Percentiles rank a stretch among this genome's conserved stretches.
Evolutionary conservation across 2,329 filamentous ascomycete genomes (phyloP).

Genomic region (Grosmannia clavigera): DNA sequence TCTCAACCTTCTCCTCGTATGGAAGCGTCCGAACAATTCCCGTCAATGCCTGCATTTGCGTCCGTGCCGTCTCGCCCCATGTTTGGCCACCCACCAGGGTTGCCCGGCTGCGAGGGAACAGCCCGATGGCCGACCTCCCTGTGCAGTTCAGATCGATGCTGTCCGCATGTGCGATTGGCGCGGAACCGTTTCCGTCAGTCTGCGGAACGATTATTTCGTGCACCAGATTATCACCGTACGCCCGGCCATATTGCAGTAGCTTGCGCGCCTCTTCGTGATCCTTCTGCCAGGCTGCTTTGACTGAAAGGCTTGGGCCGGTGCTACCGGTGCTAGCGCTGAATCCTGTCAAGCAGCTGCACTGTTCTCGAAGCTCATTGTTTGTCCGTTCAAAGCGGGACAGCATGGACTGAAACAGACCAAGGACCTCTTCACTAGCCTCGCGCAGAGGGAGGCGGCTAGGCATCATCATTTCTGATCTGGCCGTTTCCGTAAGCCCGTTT

Average conservation of each 20-base stretch:
- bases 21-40: conserved; percentile 9
- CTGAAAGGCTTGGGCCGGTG: not conserved
- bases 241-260: conserved; percentile 11
- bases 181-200: too few species aligned
- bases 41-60: conserved; percentile 10
- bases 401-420: conserved; percentile 4
- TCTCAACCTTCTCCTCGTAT: not conserved
- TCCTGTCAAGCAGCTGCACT: not conserved
- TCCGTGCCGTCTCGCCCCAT: conserved; percentile 11
- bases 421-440: conserved; percentile 6
- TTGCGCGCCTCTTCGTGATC: conserved; percentile 10
- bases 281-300: conserved; percentile 7
- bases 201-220: conserved; percentile 10
- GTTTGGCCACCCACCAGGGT: conserved; percentile 5
- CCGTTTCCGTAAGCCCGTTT: not conserved
- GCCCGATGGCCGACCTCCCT: conserved; percentile 8
- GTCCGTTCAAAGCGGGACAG: conserved; percentile 8
- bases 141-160: conserved; percentile 7
- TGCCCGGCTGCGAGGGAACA: conserved; percentile 11
- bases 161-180: not conserved
- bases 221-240: conserved; percentile 12
- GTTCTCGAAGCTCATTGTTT: not conserved
- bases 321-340: not conserved
- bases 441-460: conserved; percentile 1
- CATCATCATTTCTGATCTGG: not conserved